These are phyloP conservation scores for Pistacia integerrima DNA, from an alignment of 345 rosid species.

Conservation along the genomic window DNA sequence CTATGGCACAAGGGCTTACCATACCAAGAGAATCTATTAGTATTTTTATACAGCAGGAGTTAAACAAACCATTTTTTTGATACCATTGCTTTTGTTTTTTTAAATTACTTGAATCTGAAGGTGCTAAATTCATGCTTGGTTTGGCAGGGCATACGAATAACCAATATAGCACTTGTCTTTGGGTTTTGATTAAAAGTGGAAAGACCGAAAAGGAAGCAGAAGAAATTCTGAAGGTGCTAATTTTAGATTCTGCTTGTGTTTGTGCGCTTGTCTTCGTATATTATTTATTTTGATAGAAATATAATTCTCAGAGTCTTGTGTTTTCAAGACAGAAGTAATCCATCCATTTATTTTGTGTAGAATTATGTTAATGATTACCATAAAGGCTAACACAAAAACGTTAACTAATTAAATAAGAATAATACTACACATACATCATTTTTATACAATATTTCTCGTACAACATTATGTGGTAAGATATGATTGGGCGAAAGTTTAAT, in stretches of 20 bases:
- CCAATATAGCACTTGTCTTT: constrained; percentile 69
- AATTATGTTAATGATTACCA: too few species aligned
- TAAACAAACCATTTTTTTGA: neutral
- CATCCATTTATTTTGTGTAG: too few species aligned
- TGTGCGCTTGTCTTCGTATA: neutral
- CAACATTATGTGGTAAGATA: too few species aligned
- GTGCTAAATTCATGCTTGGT: neutral
- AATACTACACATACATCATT: too few species aligned
- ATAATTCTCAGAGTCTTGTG: too few species aligned
- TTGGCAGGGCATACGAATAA: constrained; percentile 70
- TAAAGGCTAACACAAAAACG: too few species aligned
- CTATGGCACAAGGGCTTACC: too few species aligned
- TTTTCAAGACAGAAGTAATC: too few species aligned
- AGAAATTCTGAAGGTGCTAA: constrained; percentile 64
- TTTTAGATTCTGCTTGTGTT: neutral
- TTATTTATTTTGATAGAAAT: too few species aligned
- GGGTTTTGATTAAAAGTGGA: constrained; percentile 71
- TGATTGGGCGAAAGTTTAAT: too few species aligned
- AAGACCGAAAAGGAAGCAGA: constrained; percentile 59
- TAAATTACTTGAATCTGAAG: neutral
- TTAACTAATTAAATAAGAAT: too few species aligned
- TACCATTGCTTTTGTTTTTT: neutral
- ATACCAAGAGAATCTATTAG: constrained; percentile 16
- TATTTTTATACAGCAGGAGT: neutral
- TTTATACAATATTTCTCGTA: too few species aligned